These are phyloP conservation scores for Samsoniella hepiali DNA, from an alignment of 2,329 filamentous ascomycete species.

Conservation along the genomic window DNA sequence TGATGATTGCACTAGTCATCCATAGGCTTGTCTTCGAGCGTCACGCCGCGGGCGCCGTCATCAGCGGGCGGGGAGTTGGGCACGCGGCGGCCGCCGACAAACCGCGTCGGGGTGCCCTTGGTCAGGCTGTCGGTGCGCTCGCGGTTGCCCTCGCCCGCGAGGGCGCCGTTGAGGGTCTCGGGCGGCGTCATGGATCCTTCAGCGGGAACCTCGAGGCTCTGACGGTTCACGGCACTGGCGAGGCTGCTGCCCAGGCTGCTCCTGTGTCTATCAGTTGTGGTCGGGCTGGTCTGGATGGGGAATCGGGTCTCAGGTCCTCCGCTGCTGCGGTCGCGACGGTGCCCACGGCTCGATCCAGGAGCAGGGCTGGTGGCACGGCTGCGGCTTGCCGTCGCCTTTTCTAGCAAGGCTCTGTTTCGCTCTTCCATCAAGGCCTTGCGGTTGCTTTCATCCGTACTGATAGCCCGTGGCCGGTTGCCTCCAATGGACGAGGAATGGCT, in stretches of 20 bases:
- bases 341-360: slow-evolving; percentile 52
- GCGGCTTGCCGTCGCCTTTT: slow-evolving; percentile 60
- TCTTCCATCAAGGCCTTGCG: slow-evolving; percentile 93
- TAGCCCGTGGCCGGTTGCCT: slow-evolving; percentile 70
- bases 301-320: slow-evolving; percentile 74
- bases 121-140: slow-evolving; percentile 21
- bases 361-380: slow-evolving; percentile 73
- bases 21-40: slow-evolving; percentile 52
- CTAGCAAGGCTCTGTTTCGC: slow-evolving; percentile 76
- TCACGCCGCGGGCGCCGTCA: slow-evolving; percentile 41
- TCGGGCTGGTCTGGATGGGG: slow-evolving; percentile 71
- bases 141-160: slow-evolving; percentile 26
- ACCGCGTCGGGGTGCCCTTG: slow-evolving; percentile 32
- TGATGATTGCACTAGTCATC: slow-evolving; percentile 39
- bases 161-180: slow-evolving; percentile 43
- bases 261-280: slow-evolving; percentile 50
- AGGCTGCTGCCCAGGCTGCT: slow-evolving; percentile 51
- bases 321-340: slow-evolving; percentile 78
- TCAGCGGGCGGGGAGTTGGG: slow-evolving; percentile 32
- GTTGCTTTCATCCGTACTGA: slow-evolving; percentile 94
- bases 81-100: slow-evolving; percentile 50
- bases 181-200: slow-evolving; percentile 44
- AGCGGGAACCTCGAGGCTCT: slow-evolving; percentile 79
- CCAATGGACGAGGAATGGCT: slow-evolving; percentile 59
- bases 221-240: slow-evolving; percentile 50